Evolutionary conservation across 2,329 filamentous ascomycete genomes (phyloP), one percentile per base, ranked within the genome.

Genomic region (Hymenoscyphus occultus): DNA sequence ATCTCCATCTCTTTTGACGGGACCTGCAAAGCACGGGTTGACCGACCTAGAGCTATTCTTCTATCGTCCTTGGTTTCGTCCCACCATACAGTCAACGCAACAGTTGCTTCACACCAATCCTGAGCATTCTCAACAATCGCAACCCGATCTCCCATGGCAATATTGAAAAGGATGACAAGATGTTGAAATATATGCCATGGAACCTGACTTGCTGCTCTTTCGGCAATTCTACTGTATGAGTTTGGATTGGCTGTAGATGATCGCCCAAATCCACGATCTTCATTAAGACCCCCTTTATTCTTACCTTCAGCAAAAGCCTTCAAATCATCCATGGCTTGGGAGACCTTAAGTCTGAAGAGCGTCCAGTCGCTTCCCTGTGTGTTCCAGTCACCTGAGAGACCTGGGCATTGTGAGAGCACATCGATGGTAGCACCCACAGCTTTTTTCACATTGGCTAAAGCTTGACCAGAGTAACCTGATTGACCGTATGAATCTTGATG

Each of bases 161-260:
- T 89, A 40, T 89, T 88, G 75, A 97, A 97, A 5, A 97, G 79
- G 13, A 87, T 87, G 70, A 90, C 86, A 62, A 98, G 80, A 70
- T 90, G 92, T 74, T 97, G 90, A 75, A 96, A 97, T 35, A 98
- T 87, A 31, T 90, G 87, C 91, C 91, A 97, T 0, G 93, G 94
- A 40, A 97, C 89, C 71, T 89, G 88, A 73, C 91, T 96, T 72
- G 93, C 91, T 1, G 92, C 93, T 77, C 90, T 91, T 59, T 84
- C 81, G 61, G 80, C 91, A 75, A 77, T 90, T 78, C 83, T 90
- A 76, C 83, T 85, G 62, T 90, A 87, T 5, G 88, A 87, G 72
- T 87, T 77, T 71, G 86, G 78, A 74, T 83, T 71, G 73, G 82
- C 74, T 73, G 79, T 70, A 74, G 82, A 72, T 72, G 82, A 75